Evolutionary conservation across 2,329 filamentous ascomycete genomes (phyloP).

Genomic region (Aureobasidium zeae): DNA sequence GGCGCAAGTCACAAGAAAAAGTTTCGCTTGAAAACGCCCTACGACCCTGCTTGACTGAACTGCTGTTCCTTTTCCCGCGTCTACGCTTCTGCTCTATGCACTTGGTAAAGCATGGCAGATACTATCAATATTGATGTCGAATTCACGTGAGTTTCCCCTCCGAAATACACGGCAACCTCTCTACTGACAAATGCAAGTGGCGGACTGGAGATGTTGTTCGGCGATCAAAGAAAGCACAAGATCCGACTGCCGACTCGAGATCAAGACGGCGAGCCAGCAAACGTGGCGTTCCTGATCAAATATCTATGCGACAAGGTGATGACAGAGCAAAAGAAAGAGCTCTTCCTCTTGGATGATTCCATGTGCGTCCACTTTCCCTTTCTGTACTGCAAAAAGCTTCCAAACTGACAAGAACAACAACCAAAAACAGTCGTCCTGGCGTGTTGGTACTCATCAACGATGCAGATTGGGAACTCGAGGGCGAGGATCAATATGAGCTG

Average conservation of each 20-base stretch:
- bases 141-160: constrained; percentile 62
- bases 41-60: too few species aligned
- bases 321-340: constrained; percentile 74
- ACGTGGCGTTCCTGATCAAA: constrained; percentile 65
- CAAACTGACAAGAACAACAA: constrained; percentile 18
- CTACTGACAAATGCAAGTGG: constrained; percentile 44
- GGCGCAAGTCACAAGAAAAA: constrained; percentile 14
- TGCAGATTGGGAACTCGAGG: constrained; percentile 95
- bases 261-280: constrained; percentile 52
- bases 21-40: constrained; percentile 15
- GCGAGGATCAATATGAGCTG: constrained; percentile 81
- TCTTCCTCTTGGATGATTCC: constrained; percentile 79
- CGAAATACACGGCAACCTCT: constrained; percentile 14
- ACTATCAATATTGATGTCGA: constrained; percentile 44
- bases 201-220: constrained; percentile 89
- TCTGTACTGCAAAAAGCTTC: background rate
- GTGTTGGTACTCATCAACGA: constrained; percentile 97
- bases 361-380: constrained; percentile 57
- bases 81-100: too few species aligned
- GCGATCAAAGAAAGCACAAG: constrained; percentile 64
- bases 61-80: too few species aligned
- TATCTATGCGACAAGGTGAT: constrained; percentile 75
- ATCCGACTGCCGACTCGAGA: constrained; percentile 58
- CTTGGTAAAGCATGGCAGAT: constrained; percentile 10
- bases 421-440: constrained; percentile 76